A percentile compares a stretch with the other conserved stretches of the same genome.
phyloP scores from a whole-genome alignment of 768 basidiomycete genomes.

The Kwoniella heveanensis region DNA sequence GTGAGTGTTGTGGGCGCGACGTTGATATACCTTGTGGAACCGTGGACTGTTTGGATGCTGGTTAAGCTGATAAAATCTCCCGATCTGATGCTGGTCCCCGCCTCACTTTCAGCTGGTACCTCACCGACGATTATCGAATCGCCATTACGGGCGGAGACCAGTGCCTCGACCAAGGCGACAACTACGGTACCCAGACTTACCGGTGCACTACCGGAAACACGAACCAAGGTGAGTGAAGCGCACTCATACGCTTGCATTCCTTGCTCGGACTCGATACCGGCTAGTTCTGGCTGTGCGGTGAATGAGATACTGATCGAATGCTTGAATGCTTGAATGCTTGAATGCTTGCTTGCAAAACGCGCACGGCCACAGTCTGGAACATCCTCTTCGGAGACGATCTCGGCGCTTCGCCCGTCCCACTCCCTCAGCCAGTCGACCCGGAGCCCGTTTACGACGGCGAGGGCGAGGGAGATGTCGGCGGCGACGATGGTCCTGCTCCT shows the following conservation, averaged over 20 bases:
- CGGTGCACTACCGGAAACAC: conserved; percentile 52
- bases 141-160: conserved; percentile 53
- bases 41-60: no score
- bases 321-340: no score
- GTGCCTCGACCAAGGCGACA: conserved; percentile 46
- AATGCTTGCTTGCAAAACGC: no score
- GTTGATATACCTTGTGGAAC: no score
- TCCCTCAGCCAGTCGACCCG: conserved; percentile 6
- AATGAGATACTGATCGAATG: no score
- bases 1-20: no score
- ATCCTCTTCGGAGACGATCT: conserved; percentile 14
- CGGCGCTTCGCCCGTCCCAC: conserved; percentile 5
- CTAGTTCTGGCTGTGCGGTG: no score
- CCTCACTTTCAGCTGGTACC: conserved; percentile 27
- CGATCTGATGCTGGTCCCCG: no score
- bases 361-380: conserved; percentile 3
- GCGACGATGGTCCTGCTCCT: neutral
- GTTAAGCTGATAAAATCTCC: no score
- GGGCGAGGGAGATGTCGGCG: neutral
- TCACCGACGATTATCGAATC: conserved; percentile 48
- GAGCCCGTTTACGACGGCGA: neutral
- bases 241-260: neutral
- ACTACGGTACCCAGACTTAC: conserved; percentile 43
- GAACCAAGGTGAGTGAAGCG: conserved; percentile 46
- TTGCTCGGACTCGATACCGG: no score